phyloP scores from a whole-genome alignment of 1,284 basidiomycete genomes.

The Cutaneotrichosporon curvatum region DNA sequence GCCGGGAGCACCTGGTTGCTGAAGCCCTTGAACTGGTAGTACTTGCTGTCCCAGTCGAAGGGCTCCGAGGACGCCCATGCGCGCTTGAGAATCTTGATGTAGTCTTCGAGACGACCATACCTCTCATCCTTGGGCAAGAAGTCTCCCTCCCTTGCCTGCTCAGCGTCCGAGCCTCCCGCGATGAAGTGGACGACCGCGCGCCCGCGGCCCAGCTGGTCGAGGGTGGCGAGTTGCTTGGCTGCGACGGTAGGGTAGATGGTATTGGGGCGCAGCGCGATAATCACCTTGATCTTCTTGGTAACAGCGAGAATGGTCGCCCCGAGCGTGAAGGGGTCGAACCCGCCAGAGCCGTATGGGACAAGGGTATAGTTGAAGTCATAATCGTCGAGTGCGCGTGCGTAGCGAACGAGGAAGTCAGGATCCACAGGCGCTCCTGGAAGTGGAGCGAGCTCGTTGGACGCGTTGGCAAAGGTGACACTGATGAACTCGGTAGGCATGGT shows the following conservation, averaged over 20 bases:
- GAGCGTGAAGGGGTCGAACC: slow-evolving; percentile 32
- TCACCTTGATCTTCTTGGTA: slow-evolving; percentile 27
- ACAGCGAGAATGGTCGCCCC: slow-evolving; percentile 23
- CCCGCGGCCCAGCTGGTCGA: slow-evolving; percentile 24
- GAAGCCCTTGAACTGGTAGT: slow-evolving; percentile 31
- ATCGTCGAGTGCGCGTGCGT: slow-evolving; percentile 29
- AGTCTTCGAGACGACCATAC: slow-evolving; percentile 30
- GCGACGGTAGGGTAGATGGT: slow-evolving; percentile 34
- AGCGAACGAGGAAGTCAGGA: slow-evolving; percentile 27
- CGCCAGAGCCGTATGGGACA: slow-evolving; percentile 23
- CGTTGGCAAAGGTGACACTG: no score
- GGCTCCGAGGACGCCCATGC: slow-evolving; percentile 25
- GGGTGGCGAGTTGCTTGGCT: slow-evolving; percentile 28
- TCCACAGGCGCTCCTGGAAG: no score
- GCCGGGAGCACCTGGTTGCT: slow-evolving; percentile 22
- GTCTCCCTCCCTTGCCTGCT: slow-evolving; percentile 29
- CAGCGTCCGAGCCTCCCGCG: slow-evolving; percentile 28
- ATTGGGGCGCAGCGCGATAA: slow-evolving; percentile 31
- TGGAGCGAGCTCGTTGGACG: no score
- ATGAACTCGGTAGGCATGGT: no score
- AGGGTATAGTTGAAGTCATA: slow-evolving; percentile 31
- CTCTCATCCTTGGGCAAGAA: slow-evolving; percentile 27
- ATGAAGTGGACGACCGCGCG: slow-evolving; percentile 33
- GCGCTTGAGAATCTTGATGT: slow-evolving; percentile 30
- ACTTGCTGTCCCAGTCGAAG: slow-evolving; percentile 31